Conservation (phyloP, 2,329 filamentous ascomycete genomes). For the Stagonosporopsis rhizophila region DNA sequence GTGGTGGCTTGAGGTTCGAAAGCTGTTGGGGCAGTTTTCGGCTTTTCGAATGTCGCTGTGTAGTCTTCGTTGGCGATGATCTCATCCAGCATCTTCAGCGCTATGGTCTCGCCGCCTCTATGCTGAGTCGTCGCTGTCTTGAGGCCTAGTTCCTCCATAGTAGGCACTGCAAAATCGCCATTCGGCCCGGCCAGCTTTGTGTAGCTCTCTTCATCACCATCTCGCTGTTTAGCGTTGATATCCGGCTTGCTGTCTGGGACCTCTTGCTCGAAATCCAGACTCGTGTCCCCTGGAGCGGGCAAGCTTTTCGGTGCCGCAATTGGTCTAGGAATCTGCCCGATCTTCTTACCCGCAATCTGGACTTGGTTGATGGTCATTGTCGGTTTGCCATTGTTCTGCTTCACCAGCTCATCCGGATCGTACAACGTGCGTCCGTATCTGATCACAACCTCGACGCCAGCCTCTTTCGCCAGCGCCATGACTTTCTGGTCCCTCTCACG, state of each 20-base stretch:
- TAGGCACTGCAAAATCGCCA: slow-evolving; percentile 73
- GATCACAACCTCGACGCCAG: slow-evolving; percentile 72
- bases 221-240: slow-evolving; percentile 65
- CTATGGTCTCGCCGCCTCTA: slow-evolving; percentile 72
- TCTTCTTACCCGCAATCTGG: slow-evolving; percentile 63
- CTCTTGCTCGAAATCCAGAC: slow-evolving; percentile 65
- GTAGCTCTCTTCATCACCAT: slow-evolving; percentile 65
- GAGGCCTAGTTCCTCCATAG: slow-evolving; percentile 71
- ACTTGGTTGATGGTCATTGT: slow-evolving; percentile 78
- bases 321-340: slow-evolving; percentile 68
- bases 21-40: slow-evolving; percentile 75
- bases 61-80: slow-evolving; percentile 70
- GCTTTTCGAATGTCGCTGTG: slow-evolving; percentile 77
- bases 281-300: slow-evolving; percentile 70
- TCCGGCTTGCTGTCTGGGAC: slow-evolving; percentile 62
- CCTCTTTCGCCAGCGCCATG: slow-evolving; percentile 64
- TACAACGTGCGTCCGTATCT: slow-evolving; percentile 73
- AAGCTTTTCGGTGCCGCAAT: slow-evolving; percentile 65
- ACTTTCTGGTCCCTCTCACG: slow-evolving; percentile 69
- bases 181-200: slow-evolving; percentile 69
- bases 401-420: slow-evolving; percentile 74
- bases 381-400: slow-evolving; percentile 70
- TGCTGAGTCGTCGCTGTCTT: slow-evolving; percentile 70
- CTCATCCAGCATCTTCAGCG: slow-evolving; percentile 64
- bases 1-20: slow-evolving; percentile 78